A percentile compares a stretch with the other conserved stretches of the same genome.
Evolutionary conservation across 805 yeast genomes (phyloP).

Genomic region (Clavispora carvajalis): DNA sequence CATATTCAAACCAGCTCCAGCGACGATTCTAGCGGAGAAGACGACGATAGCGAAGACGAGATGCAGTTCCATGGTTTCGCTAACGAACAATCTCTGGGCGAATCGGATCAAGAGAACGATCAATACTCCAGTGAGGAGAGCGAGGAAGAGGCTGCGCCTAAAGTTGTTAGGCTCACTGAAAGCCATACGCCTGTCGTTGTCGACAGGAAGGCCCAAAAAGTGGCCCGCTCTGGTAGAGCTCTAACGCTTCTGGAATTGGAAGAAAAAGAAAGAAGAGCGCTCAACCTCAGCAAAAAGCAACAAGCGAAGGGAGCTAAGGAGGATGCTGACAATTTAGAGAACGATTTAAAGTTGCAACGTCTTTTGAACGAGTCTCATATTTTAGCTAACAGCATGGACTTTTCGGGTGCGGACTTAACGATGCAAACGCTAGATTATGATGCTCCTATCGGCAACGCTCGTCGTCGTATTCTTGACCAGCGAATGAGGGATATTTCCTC

Average conservation of each 20-base stretch:
- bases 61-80: constrained; percentile 5
- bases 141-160: constrained; percentile 25
- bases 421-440: constrained; percentile 56
- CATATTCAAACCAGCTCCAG: background rate
- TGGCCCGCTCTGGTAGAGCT: constrained; percentile 58
- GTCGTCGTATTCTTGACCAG: constrained; percentile 57
- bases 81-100: constrained; percentile 3
- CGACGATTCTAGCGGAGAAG: constrained; percentile 6
- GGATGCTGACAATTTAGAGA: constrained; percentile 50
- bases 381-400: constrained; percentile 35
- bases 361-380: constrained; percentile 70
- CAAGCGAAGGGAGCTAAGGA: constrained; percentile 32
- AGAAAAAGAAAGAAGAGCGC: constrained; percentile 18
- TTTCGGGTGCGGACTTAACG: constrained; percentile 67
- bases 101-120: constrained; percentile 9
- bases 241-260: constrained; percentile 38
- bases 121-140: constrained; percentile 5
- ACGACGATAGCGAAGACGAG: constrained; percentile 3
- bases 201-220: constrained; percentile 46
- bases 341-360: constrained; percentile 69
- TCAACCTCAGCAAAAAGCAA: constrained; percentile 30
- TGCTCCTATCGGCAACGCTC: constrained; percentile 62
- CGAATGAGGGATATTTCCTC: constrained; percentile 45
- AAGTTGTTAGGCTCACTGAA: constrained; percentile 46
- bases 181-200: constrained; percentile 19